Evolutionary conservation across 129 eudicot species (phyloP), one percentile per base, ranked within the genome.

Genomic region (Escallonia rubra): DNA sequence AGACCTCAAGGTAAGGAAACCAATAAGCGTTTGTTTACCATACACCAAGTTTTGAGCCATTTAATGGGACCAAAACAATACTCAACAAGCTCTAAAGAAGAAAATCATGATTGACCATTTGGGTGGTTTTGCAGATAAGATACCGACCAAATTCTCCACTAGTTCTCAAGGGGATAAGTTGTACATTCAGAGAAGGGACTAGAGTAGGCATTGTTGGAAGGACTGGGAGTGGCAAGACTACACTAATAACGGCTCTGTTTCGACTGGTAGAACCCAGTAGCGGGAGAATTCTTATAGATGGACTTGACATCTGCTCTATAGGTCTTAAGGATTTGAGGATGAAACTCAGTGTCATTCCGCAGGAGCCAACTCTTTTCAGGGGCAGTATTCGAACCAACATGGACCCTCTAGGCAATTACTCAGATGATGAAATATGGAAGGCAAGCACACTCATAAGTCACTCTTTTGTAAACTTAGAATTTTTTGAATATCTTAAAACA

Each of bases 151-250:
- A 91, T 44, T 80, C 97, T 60, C 97, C 97, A 5, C 47, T 87
- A 16, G 88, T 91, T 65, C 94, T 91, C 53, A 87, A 88, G 68
- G 97, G 96, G 61, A 91, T 91, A 65, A 85, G 82, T 2, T 87
- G 97, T 61, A 87, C 88, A 43, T 85, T 91, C 70, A 69, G 64
- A 67, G 93, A 87, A 83, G 93, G 97, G 63, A 87, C 72, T 2
- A 75, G 96, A 79, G 82, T 87, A 56, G 97, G 97, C 43, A 86
- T 91, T 54, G 97, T 87, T 5, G 97, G 97, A 71, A 72, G 97
- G 75, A 91, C 97, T 0, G 97, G 97, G 73, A 91, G 97, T 63
- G 97, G 97, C 11, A 91, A 91, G 78, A 91, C 97, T 2, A 91
- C 97, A 42, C 59, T 90, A 2, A 82, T 90, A 57, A 81, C 93